Base-by-base conservation (phyloP, 2,329 filamentous ascomycete species). In the Nannizziopsis barbatae region DNA sequence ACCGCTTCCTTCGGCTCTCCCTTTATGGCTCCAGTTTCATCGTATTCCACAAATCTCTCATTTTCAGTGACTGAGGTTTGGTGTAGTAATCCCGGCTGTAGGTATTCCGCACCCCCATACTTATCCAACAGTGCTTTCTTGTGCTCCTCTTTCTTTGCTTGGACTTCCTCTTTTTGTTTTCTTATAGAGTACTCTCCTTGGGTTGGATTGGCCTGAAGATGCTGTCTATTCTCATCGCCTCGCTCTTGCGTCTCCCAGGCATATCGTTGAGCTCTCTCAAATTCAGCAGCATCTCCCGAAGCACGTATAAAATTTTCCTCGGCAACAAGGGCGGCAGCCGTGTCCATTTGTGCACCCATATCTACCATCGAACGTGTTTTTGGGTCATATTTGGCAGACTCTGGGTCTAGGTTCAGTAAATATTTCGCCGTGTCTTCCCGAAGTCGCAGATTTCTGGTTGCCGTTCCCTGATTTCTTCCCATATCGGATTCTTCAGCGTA, bases 391-490 rank as follows among this genome's bases (percentile, higher is more conserved):
- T 94, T 93, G 1, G 93, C 92, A 1, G 89, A 95, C 60, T 98
- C 92, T 2, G 95, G 75, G 62, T 98, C 92, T 22, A 98, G 77
- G 62, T 96, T 96, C 7, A 95, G 72, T 2, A 98, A 74, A 63
- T 98, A 98, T 61, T 95, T 96, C 17, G 92, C 92, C 0, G 92
- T 98, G 64, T 98, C 92, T 69, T 98, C 92, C 64, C 92, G 79
- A 63, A 98, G 80, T 54, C 92, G 80, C 50, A 98, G 74, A 62
- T 96, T 93, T 50, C 88, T 78, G 1, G 92, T 95, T 5, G 87
- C 85, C 17, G 88, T 95, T 57, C 84, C 84, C 65, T 95, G 88
- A 60, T 95, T 83, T 53, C 89, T 81, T 54, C 89, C 90, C 87
- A 98, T 95, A 64, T 96, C 90, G 20, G 86, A 90, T 64, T 95